Conservation (phyloP, 2,329 filamentous ascomycete genomes). For the Fusarium vanettenii region DNA sequence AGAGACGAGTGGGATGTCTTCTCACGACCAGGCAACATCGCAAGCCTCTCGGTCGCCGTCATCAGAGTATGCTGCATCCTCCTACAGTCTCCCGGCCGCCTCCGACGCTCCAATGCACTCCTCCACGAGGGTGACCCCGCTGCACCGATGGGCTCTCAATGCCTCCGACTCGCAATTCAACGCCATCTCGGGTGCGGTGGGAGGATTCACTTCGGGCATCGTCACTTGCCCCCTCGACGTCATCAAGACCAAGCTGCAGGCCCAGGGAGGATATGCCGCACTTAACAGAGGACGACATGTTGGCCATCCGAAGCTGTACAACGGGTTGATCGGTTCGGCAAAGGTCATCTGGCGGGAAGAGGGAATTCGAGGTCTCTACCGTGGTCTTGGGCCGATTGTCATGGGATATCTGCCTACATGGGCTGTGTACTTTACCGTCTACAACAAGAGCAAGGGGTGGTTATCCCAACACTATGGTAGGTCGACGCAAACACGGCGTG, state of each 20-base stretch:
- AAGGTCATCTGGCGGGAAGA: slow-evolving; percentile 88
- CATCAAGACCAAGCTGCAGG: slow-evolving; percentile 98
- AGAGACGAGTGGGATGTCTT: slow-evolving; percentile 56
- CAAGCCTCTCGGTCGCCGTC: slow-evolving; percentile 47
- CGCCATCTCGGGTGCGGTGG: slow-evolving; percentile 86
- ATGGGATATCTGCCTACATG: slow-evolving; percentile 96
- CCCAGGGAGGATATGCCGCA: slow-evolving; percentile 83
- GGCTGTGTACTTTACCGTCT: slow-evolving; percentile 98
- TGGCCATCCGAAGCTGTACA: slow-evolving; percentile 74
- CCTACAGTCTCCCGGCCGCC: slow-evolving; percentile 50
- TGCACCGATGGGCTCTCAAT: slow-evolving; percentile 67
- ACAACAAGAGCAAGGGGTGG: slow-evolving; percentile 86
- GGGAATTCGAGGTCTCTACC: slow-evolving; percentile 89
- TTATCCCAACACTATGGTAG: slow-evolving; percentile 75
- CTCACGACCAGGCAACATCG: slow-evolving; percentile 60
- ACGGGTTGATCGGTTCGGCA: slow-evolving; percentile 88
- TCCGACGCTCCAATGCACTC: slow-evolving; percentile 49
- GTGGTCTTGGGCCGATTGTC: slow-evolving; percentile 93
- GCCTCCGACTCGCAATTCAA: slow-evolving; percentile 77
- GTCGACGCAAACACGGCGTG: slow-evolving; percentile 12
- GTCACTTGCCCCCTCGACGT: slow-evolving; percentile 98
- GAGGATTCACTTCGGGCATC: slow-evolving; percentile 91
- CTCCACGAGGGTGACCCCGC: slow-evolving; percentile 50
- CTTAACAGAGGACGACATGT: slow-evolving; percentile 61
- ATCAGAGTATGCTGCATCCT: slow-evolving; percentile 51